Percentiles rank a stretch among this genome's conserved stretches.
Evolutionary conservation across 192 early-diverging fungal species (phyloP).

Genomic region (Glomus cerebriforme): DNA sequence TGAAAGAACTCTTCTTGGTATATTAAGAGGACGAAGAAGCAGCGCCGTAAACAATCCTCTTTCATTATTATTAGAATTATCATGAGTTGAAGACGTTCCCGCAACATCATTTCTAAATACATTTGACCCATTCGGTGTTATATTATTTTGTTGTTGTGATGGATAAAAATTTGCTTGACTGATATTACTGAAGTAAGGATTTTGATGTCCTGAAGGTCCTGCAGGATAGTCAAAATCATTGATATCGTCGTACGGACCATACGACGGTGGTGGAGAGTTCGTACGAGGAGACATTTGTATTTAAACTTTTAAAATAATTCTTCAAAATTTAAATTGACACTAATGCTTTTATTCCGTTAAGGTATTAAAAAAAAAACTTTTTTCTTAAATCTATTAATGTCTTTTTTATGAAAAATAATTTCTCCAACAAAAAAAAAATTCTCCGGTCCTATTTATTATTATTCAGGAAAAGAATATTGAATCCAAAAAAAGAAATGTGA

Average conservation of each 20-base stretch:
- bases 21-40: not conserved
- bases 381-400: not conserved
- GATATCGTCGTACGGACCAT: conserved; percentile 2
- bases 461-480: too few relatives aligned
- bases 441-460: too few relatives aligned
- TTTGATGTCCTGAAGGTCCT: not conserved
- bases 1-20: conserved; percentile 18
- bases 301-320: not conserved
- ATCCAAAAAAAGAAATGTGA: too few relatives aligned
- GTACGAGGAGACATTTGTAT: conserved; percentile 28
- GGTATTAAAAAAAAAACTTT: not conserved
- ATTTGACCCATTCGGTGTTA: not conserved
- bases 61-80: not conserved
- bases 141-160: conserved; percentile 12
- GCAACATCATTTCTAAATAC: not conserved
- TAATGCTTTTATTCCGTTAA: not conserved
- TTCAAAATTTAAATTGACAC: not conserved
- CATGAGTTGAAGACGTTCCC: not conserved
- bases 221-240: not conserved
- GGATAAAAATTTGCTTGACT: conserved; percentile 5
- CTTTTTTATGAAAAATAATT: not conserved
- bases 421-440: too few relatives aligned
- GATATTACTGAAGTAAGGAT: not conserved
- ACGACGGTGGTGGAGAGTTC: conserved; percentile 13
- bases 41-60: not conserved